Conservation (phyloP, 495 filamentous ascomycete species). For the Cenococcum geophilum region DNA sequence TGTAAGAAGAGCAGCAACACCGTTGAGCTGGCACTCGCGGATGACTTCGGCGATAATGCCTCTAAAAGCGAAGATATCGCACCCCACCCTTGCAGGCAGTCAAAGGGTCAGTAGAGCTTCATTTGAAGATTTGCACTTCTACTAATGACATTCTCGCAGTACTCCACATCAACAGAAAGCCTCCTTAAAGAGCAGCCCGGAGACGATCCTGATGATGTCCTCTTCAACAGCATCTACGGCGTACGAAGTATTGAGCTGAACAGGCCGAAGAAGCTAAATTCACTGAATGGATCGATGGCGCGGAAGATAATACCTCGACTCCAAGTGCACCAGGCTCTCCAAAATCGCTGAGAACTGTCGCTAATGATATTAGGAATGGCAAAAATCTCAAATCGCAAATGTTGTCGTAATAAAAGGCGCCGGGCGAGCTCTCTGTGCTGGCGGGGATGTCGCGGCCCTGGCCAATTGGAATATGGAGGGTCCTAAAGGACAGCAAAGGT, state of each 20-base stretch:
- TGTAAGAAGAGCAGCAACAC: slow-evolving; percentile 25
- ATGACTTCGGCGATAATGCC: slow-evolving; percentile 58
- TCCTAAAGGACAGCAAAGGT: slow-evolving; percentile 57
- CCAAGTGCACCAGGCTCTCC: neutral
- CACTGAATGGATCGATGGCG: slow-evolving; percentile 87
- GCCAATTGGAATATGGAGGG: slow-evolving; percentile 65
- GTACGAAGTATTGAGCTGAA: slow-evolving; percentile 92
- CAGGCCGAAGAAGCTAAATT: slow-evolving; percentile 81
- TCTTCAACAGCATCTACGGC: slow-evolving; percentile 82
- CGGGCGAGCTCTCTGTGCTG: slow-evolving; percentile 83
- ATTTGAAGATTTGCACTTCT: neutral
- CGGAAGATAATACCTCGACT: slow-evolving; percentile 83
- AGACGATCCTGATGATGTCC: slow-evolving; percentile 83
- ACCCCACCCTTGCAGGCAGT: slow-evolving; percentile 50
- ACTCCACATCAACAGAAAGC: slow-evolving; percentile 25
- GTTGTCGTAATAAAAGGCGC: slow-evolving; percentile 87
- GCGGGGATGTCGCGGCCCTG: slow-evolving; percentile 79
- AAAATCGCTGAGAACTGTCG: neutral
- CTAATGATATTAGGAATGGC: slow-evolving; percentile 60
- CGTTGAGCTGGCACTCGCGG: slow-evolving; percentile 30
- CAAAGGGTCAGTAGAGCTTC: slow-evolving; percentile 41
- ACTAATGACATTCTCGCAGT: slow-evolving; percentile 20
- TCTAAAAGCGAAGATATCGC: slow-evolving; percentile 73
- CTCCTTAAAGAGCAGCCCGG: slow-evolving; percentile 36
- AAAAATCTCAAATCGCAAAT: slow-evolving; percentile 88